Evolutionary conservation across 805 yeast species (phyloP).

Genomic region (Candida ponderosae): DNA sequence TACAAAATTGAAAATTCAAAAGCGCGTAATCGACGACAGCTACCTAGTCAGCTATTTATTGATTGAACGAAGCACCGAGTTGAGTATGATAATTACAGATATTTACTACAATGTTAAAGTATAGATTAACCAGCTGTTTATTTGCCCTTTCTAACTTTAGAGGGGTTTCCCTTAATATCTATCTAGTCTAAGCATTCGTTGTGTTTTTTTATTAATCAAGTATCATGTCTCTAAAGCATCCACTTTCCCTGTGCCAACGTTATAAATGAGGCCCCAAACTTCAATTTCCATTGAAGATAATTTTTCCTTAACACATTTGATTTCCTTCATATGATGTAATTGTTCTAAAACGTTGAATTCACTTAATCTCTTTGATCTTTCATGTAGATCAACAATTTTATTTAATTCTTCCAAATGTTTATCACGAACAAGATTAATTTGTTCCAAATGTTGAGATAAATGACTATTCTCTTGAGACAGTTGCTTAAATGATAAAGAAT

Average conservation of each 20-base stretch:
- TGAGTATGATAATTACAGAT: too few species aligned
- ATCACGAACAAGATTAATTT: conserved; percentile 61
- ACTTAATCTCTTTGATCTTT: conserved; percentile 53
- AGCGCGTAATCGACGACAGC: too few species aligned
- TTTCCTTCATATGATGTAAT: conserved; percentile 52
- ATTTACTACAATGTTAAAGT: too few species aligned
- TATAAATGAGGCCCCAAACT: conserved; percentile 79
- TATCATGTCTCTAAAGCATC: conserved; percentile 28
- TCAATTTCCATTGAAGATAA: conserved; percentile 54
- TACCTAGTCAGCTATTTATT: too few species aligned
- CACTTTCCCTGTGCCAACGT: conserved; percentile 69
- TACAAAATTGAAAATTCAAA: too few species aligned
- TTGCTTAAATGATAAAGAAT: conserved; percentile 57
- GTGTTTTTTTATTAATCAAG: too few species aligned
- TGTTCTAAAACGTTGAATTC: conserved; percentile 74
- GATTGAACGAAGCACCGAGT: too few species aligned
- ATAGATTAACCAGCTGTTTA: too few species aligned
- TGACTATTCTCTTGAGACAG: conserved; percentile 48
- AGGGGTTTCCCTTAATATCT: too few species aligned
- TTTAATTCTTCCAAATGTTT: conserved; percentile 44
- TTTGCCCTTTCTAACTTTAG: too few species aligned
- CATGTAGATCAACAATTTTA: conserved; percentile 40
- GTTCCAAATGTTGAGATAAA: conserved; percentile 40
- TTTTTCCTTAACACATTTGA: conserved; percentile 56
- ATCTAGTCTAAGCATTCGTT: too few species aligned